Base-by-base conservation (phyloP, 2,329 filamentous ascomycete genomes). In the Fusarium dlaminii region DNA sequence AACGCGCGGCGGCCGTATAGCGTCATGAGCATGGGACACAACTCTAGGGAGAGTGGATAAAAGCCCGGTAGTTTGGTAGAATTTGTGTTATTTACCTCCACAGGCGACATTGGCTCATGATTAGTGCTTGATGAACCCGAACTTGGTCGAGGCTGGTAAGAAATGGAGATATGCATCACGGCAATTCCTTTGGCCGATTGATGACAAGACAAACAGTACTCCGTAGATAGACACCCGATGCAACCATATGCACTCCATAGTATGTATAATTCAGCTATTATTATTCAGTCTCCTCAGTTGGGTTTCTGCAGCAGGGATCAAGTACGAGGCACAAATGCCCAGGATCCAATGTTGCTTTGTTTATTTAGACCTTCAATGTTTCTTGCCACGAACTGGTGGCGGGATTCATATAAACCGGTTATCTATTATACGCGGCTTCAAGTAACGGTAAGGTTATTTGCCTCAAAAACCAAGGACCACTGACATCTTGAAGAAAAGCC, bases 1-100 rank as follows among this genome's bases (percentile, higher is more conserved):
- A 78, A 78, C 76, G 66, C 73, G 68, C 73, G 68, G 75, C 66
- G 61, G 60, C 42, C 59, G 40, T 43, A 56, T 68, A 74, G 71
- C 68, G 70, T 45, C 20, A 55, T 54, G 42, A 48, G 48, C 37
- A 36, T 58, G 42, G 59, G n/a, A 49, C 57, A 54, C 46, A 58
- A 49, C 63, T 42, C 40, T 29, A 46, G 40, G 40, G 40, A 40
- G 59, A 55, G 45, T 61, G 54, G 59, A 55, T 64, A 45, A 46
- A 29, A 37, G 65, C 55, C 63, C 46, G 40, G 63, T 68, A 68
- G 63, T 49, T 48, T 68, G 66, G 66, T 63, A 68, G 46, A 55
- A 66, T 42, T 60, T 49, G 54, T 57, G 49, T 37, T 27, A 45
- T 27, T 22, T 34, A 36, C 37, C 37, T 56, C 29, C 52, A 45